Evolutionary conservation across 202 grass and related monocot genomes (phyloP), one percentile per base, ranked within the genome.

Genomic region (Schoenoplectus tabernaemontani): DNA sequence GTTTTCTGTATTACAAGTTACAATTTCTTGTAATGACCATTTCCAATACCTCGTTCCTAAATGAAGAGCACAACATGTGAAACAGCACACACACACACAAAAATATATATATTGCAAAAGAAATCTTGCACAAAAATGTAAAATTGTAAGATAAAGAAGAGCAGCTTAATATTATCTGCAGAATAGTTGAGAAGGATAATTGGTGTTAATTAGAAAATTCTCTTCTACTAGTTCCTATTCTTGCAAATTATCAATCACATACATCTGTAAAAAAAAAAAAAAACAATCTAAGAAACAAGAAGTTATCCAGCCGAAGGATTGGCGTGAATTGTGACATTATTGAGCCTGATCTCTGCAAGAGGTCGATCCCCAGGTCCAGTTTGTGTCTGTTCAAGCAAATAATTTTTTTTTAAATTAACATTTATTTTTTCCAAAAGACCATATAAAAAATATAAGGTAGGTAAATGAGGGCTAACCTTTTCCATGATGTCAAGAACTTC

Each of bases 401-500:
- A n/a, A n/a, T n/a, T n/a, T n/a, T n/a, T n/a, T n/a, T n/a, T n/a
- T n/a, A n/a, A n/a, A n/a, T n/a, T n/a, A n/a, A n/a, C n/a, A n/a
- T n/a, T n/a, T n/a, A 72, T 28, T 51, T 37, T 81, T 56, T 80
- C 32, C 26, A 16, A 17, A 60, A 17, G 23, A 34, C 46, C 0
- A 46, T 39, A 17, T 3, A 60, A 39, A 39, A 38, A 58, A 13
- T 34, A 33, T 30, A 30, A 56, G 17, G 22, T 5, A 23, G 9
- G 10, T 34, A 28, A 79, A 59, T 63, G 16, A 76, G 1, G 11
- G 33, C 22, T 6, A 53, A 89, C 87, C 92, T 99, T 99, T 82
- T 99, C 96, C 96, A 99, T 95, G 59, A 99, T 85, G 83, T 96
- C 96, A 24, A 99, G 90, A 16, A 96, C 88, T 82, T 95, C 96